Evolutionary conservation across 257 asterid species (phyloP), one percentile per base, ranked within the genome.

Genomic region (Rauvolfia tetraphylla): DNA sequence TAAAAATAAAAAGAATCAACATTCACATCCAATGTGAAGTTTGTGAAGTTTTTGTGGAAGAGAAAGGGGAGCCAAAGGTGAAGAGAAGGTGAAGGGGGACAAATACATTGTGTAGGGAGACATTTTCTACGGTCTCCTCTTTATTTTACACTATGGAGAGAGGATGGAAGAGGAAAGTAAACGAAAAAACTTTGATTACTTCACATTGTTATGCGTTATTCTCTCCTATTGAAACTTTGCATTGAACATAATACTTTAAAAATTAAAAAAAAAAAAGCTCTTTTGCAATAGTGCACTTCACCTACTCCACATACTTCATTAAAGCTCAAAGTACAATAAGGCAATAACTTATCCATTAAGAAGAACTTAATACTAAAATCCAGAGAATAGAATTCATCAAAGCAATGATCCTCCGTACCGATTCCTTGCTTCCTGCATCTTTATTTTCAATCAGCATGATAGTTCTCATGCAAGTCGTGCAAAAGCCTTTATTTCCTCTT

Each of bases 401-500:
- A 81, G 74, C 70, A 75, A 71, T 54, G 56, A 75, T 46, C 62
- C 57, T 54, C 48, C 93, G 68, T 92, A 95, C 99, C 90, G 78
- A 76, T 75, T 87, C 98, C 80, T 58, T 86, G 80, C 84, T 83
- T 75, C 91, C 92, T 61, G 76, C 86, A 78, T 89, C 98, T 81
- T 89, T 90, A 81, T 93, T 90, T 82, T 95, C 99, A 77, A 91
- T 87, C 78, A 93, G 85, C 98, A 91, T 88, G 78, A 93, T 88
- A 39, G 90, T 88, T 82, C 82, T 95, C 97, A 95, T 88, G 95
- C 99, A 95, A 25, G 88, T 87, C 15, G 96, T 67, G 86, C 99
- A 95, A 83, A 95, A 93, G 66, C 99, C 99, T 81, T 87, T 90
- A 89, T 88, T 93, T 73, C 91, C 94, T 85, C 93, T 84, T 57